phyloP scores from a whole-genome alignment of 2,329 filamentous ascomycete genomes.

The Neofusicoccum ribis region DNA sequence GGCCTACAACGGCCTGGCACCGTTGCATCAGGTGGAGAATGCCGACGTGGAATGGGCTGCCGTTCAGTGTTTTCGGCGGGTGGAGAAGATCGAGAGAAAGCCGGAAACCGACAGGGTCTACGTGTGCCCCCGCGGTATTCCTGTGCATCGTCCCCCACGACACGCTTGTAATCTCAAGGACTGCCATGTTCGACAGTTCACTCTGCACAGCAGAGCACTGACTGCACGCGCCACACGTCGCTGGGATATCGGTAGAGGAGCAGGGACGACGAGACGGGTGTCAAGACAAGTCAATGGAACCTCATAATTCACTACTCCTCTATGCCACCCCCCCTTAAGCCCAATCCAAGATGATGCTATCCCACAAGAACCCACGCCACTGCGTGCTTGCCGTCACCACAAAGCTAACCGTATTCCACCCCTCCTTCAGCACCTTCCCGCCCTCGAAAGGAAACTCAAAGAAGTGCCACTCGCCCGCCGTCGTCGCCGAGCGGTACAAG shows the following conservation, averaged over 20 bases:
- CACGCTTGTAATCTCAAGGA: neutral
- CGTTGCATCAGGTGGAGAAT: neutral
- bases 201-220: neutral
- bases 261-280: neutral
- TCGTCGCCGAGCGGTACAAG: conserved; percentile 50
- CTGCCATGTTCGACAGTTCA: neutral
- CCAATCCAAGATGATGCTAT: conserved; percentile 42
- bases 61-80: neutral
- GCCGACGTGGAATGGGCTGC: neutral
- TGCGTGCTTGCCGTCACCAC: conserved; percentile 35
- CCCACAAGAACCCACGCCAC: conserved; percentile 48
- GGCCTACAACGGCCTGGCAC: neutral
- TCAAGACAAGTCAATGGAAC: neutral
- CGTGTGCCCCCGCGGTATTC: neutral
- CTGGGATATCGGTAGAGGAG: neutral
- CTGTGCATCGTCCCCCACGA: neutral
- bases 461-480: conserved; percentile 50
- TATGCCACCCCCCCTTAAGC: neutral
- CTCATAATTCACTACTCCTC: neutral
- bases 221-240: neutral
- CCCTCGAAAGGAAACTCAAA: conserved; percentile 43
- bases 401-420: conserved; percentile 40
- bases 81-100: too few relatives aligned
- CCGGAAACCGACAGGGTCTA: neutral
- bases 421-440: conserved; percentile 31